Base-by-base conservation (phyloP, 2,329 filamentous ascomycete species). In the Talaromyces atroroseus region DNA sequence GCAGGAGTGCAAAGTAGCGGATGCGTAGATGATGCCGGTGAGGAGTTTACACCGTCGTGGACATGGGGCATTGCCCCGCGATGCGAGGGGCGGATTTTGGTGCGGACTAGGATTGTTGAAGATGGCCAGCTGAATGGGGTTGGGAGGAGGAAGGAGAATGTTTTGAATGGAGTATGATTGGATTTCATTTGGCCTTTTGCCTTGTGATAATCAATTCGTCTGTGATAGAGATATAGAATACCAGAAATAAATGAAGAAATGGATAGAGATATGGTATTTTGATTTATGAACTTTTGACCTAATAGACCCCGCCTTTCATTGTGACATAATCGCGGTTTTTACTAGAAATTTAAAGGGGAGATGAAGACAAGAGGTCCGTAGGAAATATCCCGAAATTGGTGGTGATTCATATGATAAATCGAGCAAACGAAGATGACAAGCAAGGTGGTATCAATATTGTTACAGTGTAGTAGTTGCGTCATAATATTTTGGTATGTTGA, bases 51-150 rank as follows among this genome's bases (percentile, higher is more conserved):
- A 38, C 79, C 81, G 2, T 80, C 86, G 61, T 95, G 90, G 90
- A 92, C 89, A 8, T 83, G 82, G 59, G 87, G 89, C 1, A 92
- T 95, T 69, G 83, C 86, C 55, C 91, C 91, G 0, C 80, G 81
- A 56, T 59, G 92, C 8, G 90, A 95, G 68, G 90, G 89, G 1
- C 81, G 90, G 49, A 95, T 95, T 54, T 29, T 58, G 48, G 52
- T 52, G n/a, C 46, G 34, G 20, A 52, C 44, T 3, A 52, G 36
- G 24, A 24, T 32, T 29, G 48, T 51, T 7, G 54, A 50, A 12
- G 47, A 49, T 45, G 53, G 18, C 3, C 26, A 29, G 26, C 3
- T 8, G 26, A 7, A 18, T 48, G 23, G 23, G 21, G 21, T 26
- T n/a, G 56, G 46, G 14, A 38, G 40, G 11, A 48, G 50, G 16